A percentile compares a stretch with the other conserved stretches of the same genome.
Evolutionary conservation across 495 filamentous ascomycete species (phyloP).

Genomic region (Penicillium pulvis): DNA sequence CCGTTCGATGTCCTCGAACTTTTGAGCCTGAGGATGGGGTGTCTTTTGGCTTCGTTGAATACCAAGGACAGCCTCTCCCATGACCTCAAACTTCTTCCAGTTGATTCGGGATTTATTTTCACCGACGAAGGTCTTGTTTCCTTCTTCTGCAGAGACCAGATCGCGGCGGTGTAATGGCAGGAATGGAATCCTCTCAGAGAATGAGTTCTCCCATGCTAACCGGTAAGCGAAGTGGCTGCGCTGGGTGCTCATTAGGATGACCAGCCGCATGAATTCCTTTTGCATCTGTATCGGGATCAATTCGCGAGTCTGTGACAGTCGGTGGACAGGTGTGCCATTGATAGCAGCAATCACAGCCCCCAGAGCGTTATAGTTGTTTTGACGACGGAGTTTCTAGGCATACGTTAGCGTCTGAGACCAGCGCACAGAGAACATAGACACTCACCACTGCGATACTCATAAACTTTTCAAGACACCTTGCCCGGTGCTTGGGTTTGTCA

Average conservation of each 20-base stretch:
- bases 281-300: conserved; percentile 68
- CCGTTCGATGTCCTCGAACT: conserved; percentile 65
- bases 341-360: conserved; percentile 93
- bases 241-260: conserved; percentile 88
- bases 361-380: conserved; percentile 97
- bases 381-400: conserved; percentile 70
- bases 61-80: conserved; percentile 86
- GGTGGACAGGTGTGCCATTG: conserved; percentile 82
- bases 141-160: conserved; percentile 87
- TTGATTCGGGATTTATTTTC: conserved; percentile 78
- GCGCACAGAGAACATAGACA: conserved; percentile 1
- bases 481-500: conserved; percentile 95
- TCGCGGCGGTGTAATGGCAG: conserved; percentile 89
- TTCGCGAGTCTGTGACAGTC: conserved; percentile 78
- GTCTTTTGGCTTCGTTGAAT: conserved; percentile 88
- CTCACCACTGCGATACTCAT: conserved; percentile 75
- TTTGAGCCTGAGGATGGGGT: conserved; percentile 71
- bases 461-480: conserved; percentile 87
- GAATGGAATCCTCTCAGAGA: conserved; percentile 87
- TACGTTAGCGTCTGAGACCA: background rate
- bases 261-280: conserved; percentile 84
- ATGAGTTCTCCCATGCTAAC: conserved; percentile 93
- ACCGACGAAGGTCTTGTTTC: conserved; percentile 83
- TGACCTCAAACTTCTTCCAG: conserved; percentile 97
- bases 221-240: conserved; percentile 93